phyloP scores from a whole-genome alignment of 495 filamentous ascomycete species.

The Neurospora sp. region DNA sequence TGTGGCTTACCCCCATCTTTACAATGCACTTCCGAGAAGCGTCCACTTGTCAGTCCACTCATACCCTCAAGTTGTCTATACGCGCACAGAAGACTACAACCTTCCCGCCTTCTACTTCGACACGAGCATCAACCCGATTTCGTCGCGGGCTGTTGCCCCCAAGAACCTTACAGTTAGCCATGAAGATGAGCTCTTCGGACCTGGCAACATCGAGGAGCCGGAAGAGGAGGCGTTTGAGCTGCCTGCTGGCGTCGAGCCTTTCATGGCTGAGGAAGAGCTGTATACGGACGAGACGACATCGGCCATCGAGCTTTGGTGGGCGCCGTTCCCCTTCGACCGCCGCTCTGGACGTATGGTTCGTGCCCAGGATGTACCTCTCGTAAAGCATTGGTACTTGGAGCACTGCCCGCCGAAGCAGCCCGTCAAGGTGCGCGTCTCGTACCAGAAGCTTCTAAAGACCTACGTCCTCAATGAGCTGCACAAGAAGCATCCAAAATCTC shows the following conservation, averaged over 20 bases:
- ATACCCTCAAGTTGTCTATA: slow-evolving; percentile 86
- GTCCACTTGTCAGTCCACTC: slow-evolving; percentile 93
- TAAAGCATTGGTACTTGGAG: slow-evolving; percentile 98
- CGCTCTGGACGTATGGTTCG: slow-evolving; percentile 96
- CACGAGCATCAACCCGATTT: slow-evolving; percentile 94
- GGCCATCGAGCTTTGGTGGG: slow-evolving; percentile 96
- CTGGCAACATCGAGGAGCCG: slow-evolving; percentile 69
- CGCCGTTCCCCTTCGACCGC: slow-evolving; percentile 91
- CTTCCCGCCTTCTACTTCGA: slow-evolving; percentile 98
- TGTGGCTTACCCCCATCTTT: slow-evolving; percentile 88
- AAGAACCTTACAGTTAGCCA: slow-evolving; percentile 90
- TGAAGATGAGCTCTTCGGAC: slow-evolving; percentile 91
- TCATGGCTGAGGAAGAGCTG: slow-evolving; percentile 81
- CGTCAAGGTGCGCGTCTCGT: slow-evolving; percentile 97
- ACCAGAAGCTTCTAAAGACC: slow-evolving; percentile 95
- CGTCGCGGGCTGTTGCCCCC: slow-evolving; percentile 84
- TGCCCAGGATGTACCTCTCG: slow-evolving; percentile 90
- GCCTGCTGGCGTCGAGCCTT: slow-evolving; percentile 71
- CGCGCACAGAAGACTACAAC: slow-evolving; percentile 76
- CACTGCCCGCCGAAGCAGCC: slow-evolving; percentile 83
- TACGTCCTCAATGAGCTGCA: slow-evolving; percentile 96
- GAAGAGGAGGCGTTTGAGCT: slow-evolving; percentile 73
- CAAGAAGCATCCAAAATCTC: slow-evolving; percentile 85
- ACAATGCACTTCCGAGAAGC: slow-evolving; percentile 91
- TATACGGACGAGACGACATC: slow-evolving; percentile 85